Evolutionary conservation across 2,329 filamentous ascomycete genomes (phyloP).

Genomic region (Aureobasidium namibiae): DNA sequence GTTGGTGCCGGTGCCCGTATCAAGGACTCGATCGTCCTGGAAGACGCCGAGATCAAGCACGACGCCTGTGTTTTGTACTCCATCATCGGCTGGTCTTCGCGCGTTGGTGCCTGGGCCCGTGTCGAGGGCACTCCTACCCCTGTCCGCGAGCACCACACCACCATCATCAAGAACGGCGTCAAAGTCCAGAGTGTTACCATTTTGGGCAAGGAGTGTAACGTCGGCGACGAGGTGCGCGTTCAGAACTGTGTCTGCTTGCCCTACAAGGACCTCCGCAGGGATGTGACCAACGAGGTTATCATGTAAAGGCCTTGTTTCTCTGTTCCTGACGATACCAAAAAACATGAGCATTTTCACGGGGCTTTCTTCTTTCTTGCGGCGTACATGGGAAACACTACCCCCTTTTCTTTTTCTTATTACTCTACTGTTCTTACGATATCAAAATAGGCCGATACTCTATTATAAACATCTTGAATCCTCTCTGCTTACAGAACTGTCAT

Average conservation of each 20-base stretch:
- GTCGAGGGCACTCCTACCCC: constrained; percentile 92
- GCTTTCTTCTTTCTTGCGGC: neutral
- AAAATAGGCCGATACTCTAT: neutral
- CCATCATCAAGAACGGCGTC: constrained; percentile 93
- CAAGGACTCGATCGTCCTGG: constrained; percentile 93
- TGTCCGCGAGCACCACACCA: constrained; percentile 80
- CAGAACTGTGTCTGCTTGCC: constrained; percentile 98
- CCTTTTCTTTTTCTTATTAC: neutral
- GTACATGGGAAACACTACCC: neutral
- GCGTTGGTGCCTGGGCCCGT: constrained; percentile 93
- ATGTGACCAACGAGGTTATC: constrained; percentile 79
- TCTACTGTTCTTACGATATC: constrained; percentile 5
- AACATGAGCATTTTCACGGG: neutral
- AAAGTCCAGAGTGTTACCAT: constrained; percentile 99
- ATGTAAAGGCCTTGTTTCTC: constrained; percentile 55
- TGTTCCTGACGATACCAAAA: neutral
- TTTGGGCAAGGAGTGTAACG: constrained; percentile 87
- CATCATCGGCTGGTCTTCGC: constrained; percentile 95
- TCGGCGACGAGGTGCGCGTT: constrained; percentile 88
- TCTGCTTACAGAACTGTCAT: no score
- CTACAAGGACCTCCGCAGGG: constrained; percentile 95
- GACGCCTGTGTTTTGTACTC: constrained; percentile 92
- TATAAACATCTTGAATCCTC: neutral
- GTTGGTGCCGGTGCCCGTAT: constrained; percentile 83
- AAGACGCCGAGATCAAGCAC: constrained; percentile 92